phyloP scores from a whole-genome alignment of 208 protist species.

The Acanthamoeba divionensis region DNA sequence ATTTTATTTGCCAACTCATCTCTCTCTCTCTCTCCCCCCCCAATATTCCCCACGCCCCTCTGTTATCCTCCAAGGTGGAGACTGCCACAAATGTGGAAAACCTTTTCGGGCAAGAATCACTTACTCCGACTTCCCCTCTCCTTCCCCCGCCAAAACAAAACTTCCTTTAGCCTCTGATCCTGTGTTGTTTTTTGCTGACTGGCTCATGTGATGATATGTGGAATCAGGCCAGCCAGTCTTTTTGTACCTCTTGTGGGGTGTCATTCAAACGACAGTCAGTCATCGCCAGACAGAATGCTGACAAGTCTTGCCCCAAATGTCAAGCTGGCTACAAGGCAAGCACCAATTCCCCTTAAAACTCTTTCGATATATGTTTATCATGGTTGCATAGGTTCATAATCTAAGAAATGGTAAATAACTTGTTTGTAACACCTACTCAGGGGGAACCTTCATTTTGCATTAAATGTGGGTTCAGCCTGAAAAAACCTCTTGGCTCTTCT shows the following conservation, averaged over 20 bases:
- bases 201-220: no score
- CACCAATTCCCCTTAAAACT: not conserved
- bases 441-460: conserved; percentile 22
- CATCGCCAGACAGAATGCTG: conserved; percentile 6
- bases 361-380: not conserved
- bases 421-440: not conserved
- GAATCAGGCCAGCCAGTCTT: no score
- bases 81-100: no score
- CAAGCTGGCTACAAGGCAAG: not conserved
- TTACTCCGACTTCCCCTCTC: no score
- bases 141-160: no score
- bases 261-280: conserved; percentile 37
- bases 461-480: conserved; percentile 18
- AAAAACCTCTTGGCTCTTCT: not conserved
- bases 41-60: no score
- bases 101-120: no score
- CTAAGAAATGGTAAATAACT: not conserved
- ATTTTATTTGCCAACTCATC: no score
- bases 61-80: no score
- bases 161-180: no score
- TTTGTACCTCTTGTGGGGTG: conserved; percentile 7
- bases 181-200: no score
- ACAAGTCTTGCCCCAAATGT: not conserved
- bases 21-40: no score
- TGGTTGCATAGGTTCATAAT: not conserved